Evolutionary conservation across 805 yeast species (phyloP).

Genomic region (Myxozyma sirexii): DNA sequence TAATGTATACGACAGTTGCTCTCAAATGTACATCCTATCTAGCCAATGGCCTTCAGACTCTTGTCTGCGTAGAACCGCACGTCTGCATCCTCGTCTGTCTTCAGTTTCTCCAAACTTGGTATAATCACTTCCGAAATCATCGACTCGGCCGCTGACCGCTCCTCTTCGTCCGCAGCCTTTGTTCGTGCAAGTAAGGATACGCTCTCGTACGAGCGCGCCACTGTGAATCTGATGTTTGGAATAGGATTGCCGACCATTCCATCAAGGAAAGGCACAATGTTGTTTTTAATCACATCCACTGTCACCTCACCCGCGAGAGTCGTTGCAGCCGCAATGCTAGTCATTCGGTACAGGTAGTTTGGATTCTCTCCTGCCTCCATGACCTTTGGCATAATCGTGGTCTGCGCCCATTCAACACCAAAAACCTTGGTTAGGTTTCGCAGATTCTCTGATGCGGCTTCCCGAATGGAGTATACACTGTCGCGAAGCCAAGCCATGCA

Average conservation of each 20-base stretch:
- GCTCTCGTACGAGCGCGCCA: conserved; percentile 77
- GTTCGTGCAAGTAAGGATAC: conserved; percentile 57
- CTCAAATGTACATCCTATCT: neutral
- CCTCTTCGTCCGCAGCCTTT: conserved; percentile 36
- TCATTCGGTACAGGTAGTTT: conserved; percentile 88
- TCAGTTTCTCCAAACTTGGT: conserved; percentile 66
- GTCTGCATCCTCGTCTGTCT: conserved; percentile 79
- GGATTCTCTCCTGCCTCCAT: conserved; percentile 55
- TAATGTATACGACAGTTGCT: neutral
- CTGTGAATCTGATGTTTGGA: conserved; percentile 94
- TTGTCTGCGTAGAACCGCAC: conserved; percentile 76
- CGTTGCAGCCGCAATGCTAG: conserved; percentile 87
- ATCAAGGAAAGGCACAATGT: conserved; percentile 78
- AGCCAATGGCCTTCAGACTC: conserved; percentile 27
- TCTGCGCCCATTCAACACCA: conserved; percentile 92
- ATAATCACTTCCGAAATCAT: conserved; percentile 53
- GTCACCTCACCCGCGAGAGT: conserved; percentile 75
- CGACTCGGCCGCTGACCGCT: conserved; percentile 35
- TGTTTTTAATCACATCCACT: conserved; percentile 56
- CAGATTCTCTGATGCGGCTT: conserved; percentile 88
- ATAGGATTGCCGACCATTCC: conserved; percentile 76
- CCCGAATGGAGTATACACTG: conserved; percentile 92
- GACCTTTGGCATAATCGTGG: conserved; percentile 77
- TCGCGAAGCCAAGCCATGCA: conserved; percentile 99
- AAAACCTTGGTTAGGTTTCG: conserved; percentile 79